Evolutionary conservation across 345 rosid species (phyloP).

Genomic region (Raphanus sativus): DNA sequence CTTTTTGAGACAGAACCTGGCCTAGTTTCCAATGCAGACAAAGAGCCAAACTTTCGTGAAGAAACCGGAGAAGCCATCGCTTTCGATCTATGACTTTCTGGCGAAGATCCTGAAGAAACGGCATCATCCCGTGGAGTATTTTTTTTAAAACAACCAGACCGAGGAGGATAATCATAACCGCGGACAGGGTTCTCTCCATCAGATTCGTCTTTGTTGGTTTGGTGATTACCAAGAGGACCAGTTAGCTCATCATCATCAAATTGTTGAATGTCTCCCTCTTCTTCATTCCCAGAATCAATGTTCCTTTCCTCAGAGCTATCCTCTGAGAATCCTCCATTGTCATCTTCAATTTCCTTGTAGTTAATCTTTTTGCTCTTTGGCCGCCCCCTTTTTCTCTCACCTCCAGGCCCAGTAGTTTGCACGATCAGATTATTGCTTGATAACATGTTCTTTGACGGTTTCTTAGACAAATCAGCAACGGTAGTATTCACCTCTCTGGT

Average conservation of each 20-base stretch:
- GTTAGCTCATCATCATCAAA: conserved; percentile 81
- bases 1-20: conserved; percentile 78
- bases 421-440: conserved; percentile 48
- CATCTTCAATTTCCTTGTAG: conserved; percentile 96
- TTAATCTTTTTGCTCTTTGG: conserved; percentile 86
- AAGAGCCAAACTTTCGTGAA: conserved; percentile 91
- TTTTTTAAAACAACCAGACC: conserved; percentile 55
- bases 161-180: conserved; percentile 56
- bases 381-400: conserved; percentile 86
- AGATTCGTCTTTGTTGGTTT: conserved; percentile 64
- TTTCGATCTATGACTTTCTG: conserved; percentile 62
- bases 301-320: conserved; percentile 90
- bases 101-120: conserved; percentile 92
- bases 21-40: conserved; percentile 93
- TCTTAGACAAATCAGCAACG: conserved; percentile 78
- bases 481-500: conserved; percentile 73
- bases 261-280: conserved; percentile 81
- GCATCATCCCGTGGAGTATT: conserved; percentile 56
- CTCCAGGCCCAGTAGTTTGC: conserved; percentile 58
- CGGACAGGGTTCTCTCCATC: conserved; percentile 70
- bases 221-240: conserved; percentile 61
- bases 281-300: conserved; percentile 75
- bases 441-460: conserved; percentile 72
- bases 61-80: conserved; percentile 83
- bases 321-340: conserved; percentile 80